Evolutionary conservation across 1,284 basidiomycete genomes (phyloP).

Genomic region (Malassezia nana): DNA sequence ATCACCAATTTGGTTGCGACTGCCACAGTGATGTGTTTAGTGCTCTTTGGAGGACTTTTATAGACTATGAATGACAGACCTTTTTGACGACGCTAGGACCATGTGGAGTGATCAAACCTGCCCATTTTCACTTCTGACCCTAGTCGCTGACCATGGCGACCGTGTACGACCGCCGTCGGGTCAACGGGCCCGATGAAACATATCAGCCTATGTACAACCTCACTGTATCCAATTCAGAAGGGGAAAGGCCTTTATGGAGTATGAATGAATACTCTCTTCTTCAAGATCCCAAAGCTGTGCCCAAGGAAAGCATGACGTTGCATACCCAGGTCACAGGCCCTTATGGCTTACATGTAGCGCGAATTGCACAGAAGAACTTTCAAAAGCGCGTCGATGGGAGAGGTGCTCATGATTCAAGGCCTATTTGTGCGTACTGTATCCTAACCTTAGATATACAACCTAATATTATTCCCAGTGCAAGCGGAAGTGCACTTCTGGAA

Average conservation of each 20-base stretch:
- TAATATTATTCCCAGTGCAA: conserved; percentile 12
- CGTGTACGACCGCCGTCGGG: conserved; percentile 9
- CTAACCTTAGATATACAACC: conserved; percentile 7
- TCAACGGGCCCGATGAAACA: conserved; percentile 15
- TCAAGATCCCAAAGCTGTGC: not conserved
- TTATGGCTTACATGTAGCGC: not conserved
- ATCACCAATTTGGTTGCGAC: not conserved
- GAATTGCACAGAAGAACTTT: not conserved
- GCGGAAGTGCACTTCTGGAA: conserved; percentile 15
- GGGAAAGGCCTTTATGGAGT: conserved; percentile 5
- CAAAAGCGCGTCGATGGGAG: not conserved
- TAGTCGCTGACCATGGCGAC: not conserved
- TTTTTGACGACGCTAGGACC: not conserved
- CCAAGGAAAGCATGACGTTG: not conserved
- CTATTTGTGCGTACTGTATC: conserved; percentile 7
- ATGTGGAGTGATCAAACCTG: not conserved
- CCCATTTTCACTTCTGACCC: not conserved
- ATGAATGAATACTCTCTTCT: conserved; percentile 5
- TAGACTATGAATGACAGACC: not conserved
- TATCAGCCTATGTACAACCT: conserved; percentile 7
- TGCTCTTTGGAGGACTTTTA: not conserved
- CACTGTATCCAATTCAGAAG: not conserved
- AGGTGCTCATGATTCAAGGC: not conserved
- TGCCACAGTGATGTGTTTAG: not conserved
- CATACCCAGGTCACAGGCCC: not conserved